Evolutionary conservation across 169 alveolate genomes (phyloP), one percentile per base, ranked within the genome.

Genomic region (Plasmodium ovale): DNA sequence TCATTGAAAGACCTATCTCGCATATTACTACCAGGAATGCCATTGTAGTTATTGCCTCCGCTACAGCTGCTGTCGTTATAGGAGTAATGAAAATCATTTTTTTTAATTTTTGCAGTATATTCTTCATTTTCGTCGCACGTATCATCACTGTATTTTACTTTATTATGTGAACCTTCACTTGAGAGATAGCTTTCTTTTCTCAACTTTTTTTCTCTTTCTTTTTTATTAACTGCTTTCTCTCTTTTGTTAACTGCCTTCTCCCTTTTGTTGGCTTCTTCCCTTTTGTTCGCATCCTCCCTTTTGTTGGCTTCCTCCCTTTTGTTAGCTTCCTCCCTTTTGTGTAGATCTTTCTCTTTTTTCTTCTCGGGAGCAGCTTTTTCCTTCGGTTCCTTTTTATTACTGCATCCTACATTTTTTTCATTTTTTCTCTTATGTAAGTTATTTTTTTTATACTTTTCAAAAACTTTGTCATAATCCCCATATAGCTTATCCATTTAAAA

Each of bases 401-500:
- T 49, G 29, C 27, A 29, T 19, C 16, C 44, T 62, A 25, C 65
- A 14, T 67, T 74, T 60, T 84, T 84, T 56, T 84, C 91, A 54
- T 49, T 84, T 58, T 54, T 84, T 56, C 91, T 67, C 47, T 59
- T 84, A 31, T 42, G 27, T 37, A 84, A 21, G 37, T 9, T 84
- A 60, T 23, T 42, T 21, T 84, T 68, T 56, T 58, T 84, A 35
- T 84, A 84, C 44, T 84, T 68, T 39, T 84, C 91, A 49, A 54
- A n/a, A 68, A 68, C 64, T 33, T 84, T 84, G 37, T 84, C 73
- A 69, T 84, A 84, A 72, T 84, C 84, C 7, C 91, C 91, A 60
- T 84, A 84, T 68, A 84, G 42, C 33, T 84, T 84, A 54, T 84
- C 91, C 91, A 84, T 84, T 84, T 84, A 84, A 56, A 33, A 54